phyloP scores from a whole-genome alignment of 805 yeast species.

The Hanseniaspora lindneri region DNA sequence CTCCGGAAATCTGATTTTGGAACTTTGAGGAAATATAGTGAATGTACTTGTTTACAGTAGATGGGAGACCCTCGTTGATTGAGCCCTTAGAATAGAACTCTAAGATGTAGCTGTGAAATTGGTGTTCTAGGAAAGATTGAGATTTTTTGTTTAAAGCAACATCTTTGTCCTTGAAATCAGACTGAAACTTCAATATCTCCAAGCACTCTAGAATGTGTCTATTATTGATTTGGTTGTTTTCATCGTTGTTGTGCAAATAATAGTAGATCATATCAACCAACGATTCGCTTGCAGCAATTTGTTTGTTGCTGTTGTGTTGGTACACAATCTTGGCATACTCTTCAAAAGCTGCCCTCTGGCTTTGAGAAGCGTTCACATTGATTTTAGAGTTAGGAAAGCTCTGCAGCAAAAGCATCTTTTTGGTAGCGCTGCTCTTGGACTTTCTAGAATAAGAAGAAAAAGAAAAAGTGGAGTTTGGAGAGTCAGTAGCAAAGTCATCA shows the following conservation, averaged over 20 bases:
- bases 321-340: conserved; percentile 61
- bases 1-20: conserved; percentile 32
- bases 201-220: conserved; percentile 66
- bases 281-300: conserved; percentile 19
- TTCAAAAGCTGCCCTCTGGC: conserved; percentile 49
- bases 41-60: conserved; percentile 58
- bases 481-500: conserved; percentile 14
- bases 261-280: conserved; percentile 1
- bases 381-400: conserved; percentile 26
- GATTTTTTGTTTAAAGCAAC: conserved; percentile 12
- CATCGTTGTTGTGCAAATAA: neutral
- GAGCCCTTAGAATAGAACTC: conserved; percentile 46
- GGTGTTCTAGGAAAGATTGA: conserved; percentile 51
- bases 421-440: conserved; percentile 9
- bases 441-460: conserved; percentile 22
- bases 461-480: conserved; percentile 17
- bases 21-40: conserved; percentile 43
- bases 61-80: conserved; percentile 53
- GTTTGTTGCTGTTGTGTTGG: conserved; percentile 52
- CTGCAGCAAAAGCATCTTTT: conserved; percentile 23
- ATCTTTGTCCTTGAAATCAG: conserved; percentile 2
- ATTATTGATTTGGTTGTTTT: conserved; percentile 43
- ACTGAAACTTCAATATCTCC: conserved; percentile 44
- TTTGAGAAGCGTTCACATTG: conserved; percentile 35
- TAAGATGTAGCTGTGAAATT: conserved; percentile 65